These are phyloP conservation scores for Penicillium crystallinum DNA, from an alignment of 495 filamentous ascomycete species.

Conservation along the genomic window DNA sequence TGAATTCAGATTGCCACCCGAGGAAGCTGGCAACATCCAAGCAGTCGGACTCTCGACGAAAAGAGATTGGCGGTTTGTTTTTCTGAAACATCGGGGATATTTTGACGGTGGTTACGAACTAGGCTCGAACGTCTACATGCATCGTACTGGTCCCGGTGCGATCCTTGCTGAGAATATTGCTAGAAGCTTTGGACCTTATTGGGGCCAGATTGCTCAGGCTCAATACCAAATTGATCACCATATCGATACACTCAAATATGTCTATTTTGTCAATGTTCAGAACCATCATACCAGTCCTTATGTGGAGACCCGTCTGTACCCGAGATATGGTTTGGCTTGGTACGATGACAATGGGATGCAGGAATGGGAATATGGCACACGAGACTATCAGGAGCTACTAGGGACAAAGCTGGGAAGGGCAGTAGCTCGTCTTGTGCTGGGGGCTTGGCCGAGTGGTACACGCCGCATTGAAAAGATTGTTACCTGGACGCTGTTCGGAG, in stretches of 20 bases:
- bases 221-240: background rate
- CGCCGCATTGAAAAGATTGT: background rate
- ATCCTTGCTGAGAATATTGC: background rate
- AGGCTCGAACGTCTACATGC: background rate
- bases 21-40: background rate
- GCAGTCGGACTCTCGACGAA: background rate
- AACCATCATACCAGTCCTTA: background rate
- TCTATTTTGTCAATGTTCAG: background rate
- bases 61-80: background rate
- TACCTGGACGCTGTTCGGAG: background rate
- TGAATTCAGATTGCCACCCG: background rate
- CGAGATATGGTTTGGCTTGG: background rate
- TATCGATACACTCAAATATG: background rate
- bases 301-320: background rate
- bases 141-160: background rate
- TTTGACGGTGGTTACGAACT: background rate
- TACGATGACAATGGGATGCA: too few relatives aligned
- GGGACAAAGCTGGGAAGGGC: background rate
- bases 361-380: background rate
- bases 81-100: background rate
- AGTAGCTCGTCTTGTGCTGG: background rate
- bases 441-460: background rate
- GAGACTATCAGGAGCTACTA: background rate
- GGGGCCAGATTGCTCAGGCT: background rate
- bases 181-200: background rate